A percentile compares a stretch with the other conserved stretches of the same genome.
Conservation (phyloP, 805 yeast species). For the Cyberlindnera sargentensis region DNA sequence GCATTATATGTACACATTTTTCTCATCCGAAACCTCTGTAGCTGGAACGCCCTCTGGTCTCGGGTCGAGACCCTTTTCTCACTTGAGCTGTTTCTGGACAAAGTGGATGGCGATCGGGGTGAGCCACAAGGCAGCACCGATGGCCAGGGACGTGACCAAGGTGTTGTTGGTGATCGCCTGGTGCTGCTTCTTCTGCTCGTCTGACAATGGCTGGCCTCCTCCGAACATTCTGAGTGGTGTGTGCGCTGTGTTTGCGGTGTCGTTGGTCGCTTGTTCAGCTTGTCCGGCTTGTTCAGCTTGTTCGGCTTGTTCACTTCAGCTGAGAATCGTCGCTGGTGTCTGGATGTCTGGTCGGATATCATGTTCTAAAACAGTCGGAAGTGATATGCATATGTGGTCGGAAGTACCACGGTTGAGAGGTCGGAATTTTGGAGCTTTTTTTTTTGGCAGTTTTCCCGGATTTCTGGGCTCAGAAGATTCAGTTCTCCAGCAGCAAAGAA, state of each 20-base stretch:
- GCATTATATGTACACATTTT: not conserved
- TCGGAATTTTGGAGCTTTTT: too few relatives aligned
- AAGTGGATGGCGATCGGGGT: conserved; percentile 50
- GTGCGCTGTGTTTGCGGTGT: not conserved
- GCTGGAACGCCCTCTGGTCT: not conserved
- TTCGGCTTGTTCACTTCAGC: too few relatives aligned
- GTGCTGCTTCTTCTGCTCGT: conserved; percentile 62
- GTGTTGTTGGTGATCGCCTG: conserved; percentile 56
- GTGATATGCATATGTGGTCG: too few relatives aligned
- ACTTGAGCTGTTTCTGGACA: conserved; percentile 40
- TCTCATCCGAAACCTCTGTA: not conserved
- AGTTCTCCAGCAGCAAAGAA: too few relatives aligned
- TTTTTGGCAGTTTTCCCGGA: too few relatives aligned
- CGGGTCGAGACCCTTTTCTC: too few relatives aligned
- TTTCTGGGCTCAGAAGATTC: too few relatives aligned
- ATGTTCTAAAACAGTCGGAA: too few relatives aligned
- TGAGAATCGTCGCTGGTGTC: too few relatives aligned
- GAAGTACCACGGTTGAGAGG: too few relatives aligned
- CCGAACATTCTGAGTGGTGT: conserved; percentile 31
- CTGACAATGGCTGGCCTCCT: conserved; percentile 49
- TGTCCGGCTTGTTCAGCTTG: too few relatives aligned
- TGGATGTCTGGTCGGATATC: too few relatives aligned
- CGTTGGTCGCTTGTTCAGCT: not conserved
- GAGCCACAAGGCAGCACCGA: conserved; percentile 58
- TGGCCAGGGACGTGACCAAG: conserved; percentile 48